These are phyloP conservation scores for Biscogniauxia marginata DNA, from an alignment of 2,329 filamentous ascomycete species.

Conservation along the genomic window DNA sequence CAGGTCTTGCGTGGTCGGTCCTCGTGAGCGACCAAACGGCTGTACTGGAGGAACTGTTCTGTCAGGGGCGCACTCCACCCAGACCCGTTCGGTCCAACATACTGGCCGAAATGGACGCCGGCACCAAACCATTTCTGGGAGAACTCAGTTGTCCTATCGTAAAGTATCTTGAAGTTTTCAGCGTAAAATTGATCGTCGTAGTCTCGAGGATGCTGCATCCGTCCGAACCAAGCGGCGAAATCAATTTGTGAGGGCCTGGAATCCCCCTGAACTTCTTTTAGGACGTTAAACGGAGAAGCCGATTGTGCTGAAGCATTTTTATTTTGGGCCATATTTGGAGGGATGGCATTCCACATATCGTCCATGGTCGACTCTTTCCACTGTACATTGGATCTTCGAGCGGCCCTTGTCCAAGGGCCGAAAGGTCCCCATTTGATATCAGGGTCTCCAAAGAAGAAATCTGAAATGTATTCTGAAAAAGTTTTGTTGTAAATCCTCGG, in stretches of 20 bases:
- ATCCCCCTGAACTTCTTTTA: conserved; percentile 6
- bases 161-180: conserved; percentile 29
- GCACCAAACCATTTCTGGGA: conserved; percentile 28
- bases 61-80: conserved; percentile 28
- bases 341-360: background rate
- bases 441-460: conserved; percentile 4
- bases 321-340: background rate
- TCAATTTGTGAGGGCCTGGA: conserved; percentile 25
- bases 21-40: conserved; percentile 33
- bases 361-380: conserved; percentile 11
- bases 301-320: background rate
- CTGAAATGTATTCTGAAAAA: background rate
- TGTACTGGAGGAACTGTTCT: conserved; percentile 36
- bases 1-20: conserved; percentile 35
- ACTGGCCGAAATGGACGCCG: conserved; percentile 19
- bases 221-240: conserved; percentile 16
- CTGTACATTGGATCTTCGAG: background rate
- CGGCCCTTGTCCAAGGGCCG: conserved; percentile 4
- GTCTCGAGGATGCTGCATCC: conserved; percentile 17
- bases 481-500: background rate
- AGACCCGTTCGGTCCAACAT: background rate
- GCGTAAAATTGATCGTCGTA: conserved; percentile 26
- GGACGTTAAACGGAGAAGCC: background rate
- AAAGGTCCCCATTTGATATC: conserved; percentile 16
- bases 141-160: conserved; percentile 23